phyloP scores from a whole-genome alignment of 176 grass and related monocot genomes.

The Triticum timopheevii region DNA sequence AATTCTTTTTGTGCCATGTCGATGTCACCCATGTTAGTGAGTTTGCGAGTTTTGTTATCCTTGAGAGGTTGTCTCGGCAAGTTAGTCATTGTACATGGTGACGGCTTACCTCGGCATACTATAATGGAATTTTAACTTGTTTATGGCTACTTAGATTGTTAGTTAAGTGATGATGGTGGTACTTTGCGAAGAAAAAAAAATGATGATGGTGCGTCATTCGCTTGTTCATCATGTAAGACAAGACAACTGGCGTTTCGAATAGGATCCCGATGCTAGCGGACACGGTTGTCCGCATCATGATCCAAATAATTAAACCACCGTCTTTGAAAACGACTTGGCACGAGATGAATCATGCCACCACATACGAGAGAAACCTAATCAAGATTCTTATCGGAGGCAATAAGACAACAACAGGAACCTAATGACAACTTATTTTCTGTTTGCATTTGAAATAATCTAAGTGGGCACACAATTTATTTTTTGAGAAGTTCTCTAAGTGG shows the following conservation, averaged over 20 bases:
- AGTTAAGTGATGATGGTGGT: not conserved
- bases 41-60: not conserved
- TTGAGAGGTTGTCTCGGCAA: not conserved
- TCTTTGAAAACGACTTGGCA: not conserved
- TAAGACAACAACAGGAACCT: not conserved
- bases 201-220: not conserved
- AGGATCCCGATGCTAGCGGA: not conserved
- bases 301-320: not conserved
- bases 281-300: not conserved
- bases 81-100: not conserved
- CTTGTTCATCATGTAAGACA: not conserved
- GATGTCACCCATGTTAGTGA: not conserved
- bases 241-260: rapidly evolving
- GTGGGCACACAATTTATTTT: not conserved
- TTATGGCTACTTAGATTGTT: too few species aligned
- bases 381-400: not conserved
- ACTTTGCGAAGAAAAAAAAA: too few species aligned
- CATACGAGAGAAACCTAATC: not conserved
- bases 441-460: not conserved
- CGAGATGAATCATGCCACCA: not conserved
- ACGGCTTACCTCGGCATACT: not conserved
- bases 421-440: not conserved
- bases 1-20: not conserved
- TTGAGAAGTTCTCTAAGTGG: not conserved
- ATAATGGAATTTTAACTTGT: too few species aligned